Evolutionary conservation across 2,329 filamentous ascomycete genomes (phyloP).

Genomic region (Aspergillus jensenii): DNA sequence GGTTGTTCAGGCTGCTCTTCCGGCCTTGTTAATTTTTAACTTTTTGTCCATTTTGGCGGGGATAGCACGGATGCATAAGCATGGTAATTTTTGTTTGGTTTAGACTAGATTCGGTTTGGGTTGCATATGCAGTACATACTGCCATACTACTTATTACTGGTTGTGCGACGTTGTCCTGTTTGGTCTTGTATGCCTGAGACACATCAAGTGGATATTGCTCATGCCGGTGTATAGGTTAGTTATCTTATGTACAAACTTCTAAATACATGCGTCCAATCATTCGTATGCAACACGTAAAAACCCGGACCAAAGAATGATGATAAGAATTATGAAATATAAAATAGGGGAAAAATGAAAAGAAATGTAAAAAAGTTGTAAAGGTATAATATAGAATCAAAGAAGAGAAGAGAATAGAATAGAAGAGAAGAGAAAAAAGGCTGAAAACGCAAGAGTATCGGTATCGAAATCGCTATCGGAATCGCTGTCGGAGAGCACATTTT

Average conservation of each 20-base stretch:
- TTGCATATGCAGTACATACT: too few species aligned
- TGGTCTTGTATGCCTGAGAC: neutral
- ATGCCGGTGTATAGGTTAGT: neutral
- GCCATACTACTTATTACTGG: too few species aligned
- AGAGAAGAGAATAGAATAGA: neutral
- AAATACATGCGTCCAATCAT: slow-evolving; percentile 5
- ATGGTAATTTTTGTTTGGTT: neutral
- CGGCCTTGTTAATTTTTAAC: neutral
- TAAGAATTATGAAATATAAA: neutral
- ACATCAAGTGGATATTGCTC: neutral
- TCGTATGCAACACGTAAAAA: neutral
- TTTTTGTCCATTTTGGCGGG: neutral
- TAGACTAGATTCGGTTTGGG: neutral
- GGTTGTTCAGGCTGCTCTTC: neutral
- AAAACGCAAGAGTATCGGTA: too few species aligned
- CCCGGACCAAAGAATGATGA: neutral
- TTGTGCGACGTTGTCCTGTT: neutral
- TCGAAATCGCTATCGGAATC: too few species aligned
- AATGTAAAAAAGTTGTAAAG: neutral
- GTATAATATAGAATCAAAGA: neutral
- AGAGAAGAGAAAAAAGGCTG: neutral
- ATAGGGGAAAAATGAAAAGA: neutral
- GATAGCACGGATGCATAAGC: neutral
- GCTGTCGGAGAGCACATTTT: too few species aligned
- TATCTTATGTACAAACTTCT: slow-evolving; percentile 9